phyloP scores from a whole-genome alignment of 805 yeast genomes.

The Wickerhamomyces bisporus region DNA sequence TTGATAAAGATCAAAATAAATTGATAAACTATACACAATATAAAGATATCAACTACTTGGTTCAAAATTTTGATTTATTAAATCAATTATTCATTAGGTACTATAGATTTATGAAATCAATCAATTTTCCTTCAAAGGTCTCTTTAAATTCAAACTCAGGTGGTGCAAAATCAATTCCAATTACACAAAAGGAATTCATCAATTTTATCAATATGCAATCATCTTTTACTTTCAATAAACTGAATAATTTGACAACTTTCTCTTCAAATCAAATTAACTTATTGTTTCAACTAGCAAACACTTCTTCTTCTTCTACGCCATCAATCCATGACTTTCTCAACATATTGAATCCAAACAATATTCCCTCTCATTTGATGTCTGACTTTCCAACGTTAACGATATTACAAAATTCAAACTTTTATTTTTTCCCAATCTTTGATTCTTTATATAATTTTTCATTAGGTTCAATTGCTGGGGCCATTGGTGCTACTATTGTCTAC shows the following conservation, averaged over 20 bases:
- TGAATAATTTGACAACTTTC: conserved; percentile 34
- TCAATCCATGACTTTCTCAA: conserved; percentile 36
- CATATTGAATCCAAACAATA: conserved; percentile 35
- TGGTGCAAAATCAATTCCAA: conserved; percentile 22
- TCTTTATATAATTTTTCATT: conserved; percentile 81
- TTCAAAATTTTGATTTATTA: conserved; percentile 35
- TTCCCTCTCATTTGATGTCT: conserved; percentile 21
- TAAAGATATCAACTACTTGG: conserved; percentile 33
- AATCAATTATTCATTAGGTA: conserved; percentile 33
- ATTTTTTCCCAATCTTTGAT: conserved; percentile 66
- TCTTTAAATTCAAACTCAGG: conserved; percentile 1
- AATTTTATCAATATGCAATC: conserved; percentile 30
- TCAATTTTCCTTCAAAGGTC: conserved; percentile 1
- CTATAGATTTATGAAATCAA: conserved; percentile 15
- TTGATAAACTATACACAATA: conserved; percentile 29
- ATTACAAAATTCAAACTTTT: conserved; percentile 26
- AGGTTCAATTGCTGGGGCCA: conserved; percentile 95
- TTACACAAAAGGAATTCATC: conserved; percentile 32
- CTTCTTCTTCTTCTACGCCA: conserved; percentile 10
- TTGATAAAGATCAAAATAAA: conserved; percentile 26
- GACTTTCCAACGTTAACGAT: conserved; percentile 3
- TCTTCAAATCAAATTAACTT: conserved; percentile 37
- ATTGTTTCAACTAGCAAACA: conserved; percentile 23
- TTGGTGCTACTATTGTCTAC: conserved; percentile 97
- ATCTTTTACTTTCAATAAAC: conserved; percentile 26